These are phyloP conservation scores for Phialocephala subalpina DNA, from an alignment of 2,329 filamentous ascomycete genomes.

Conservation along the genomic window DNA sequence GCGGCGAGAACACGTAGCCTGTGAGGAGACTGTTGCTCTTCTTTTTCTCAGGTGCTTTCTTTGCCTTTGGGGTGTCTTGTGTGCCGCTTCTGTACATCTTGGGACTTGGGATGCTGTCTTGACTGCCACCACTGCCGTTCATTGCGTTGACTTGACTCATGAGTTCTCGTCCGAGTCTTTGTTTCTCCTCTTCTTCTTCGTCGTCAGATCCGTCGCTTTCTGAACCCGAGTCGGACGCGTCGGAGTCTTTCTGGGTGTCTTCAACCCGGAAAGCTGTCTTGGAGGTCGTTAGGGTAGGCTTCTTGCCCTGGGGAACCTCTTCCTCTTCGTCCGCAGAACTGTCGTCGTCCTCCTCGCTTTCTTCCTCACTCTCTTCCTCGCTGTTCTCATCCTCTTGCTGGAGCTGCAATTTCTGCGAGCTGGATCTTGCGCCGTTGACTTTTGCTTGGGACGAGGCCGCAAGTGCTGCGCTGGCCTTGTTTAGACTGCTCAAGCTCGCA, in stretches of 20 bases:
- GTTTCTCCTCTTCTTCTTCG: constrained; percentile 10
- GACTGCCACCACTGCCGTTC: constrained; percentile 11
- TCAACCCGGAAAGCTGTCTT: constrained; percentile 2
- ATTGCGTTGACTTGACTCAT: constrained; percentile 19
- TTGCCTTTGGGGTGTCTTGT: constrained; percentile 14
- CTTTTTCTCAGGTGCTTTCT: constrained; percentile 21
- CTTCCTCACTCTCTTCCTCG: constrained; percentile 22
- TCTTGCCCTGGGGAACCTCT: constrained; percentile 5
- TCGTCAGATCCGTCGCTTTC: constrained; percentile 13
- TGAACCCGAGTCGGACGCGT: constrained; percentile 20
- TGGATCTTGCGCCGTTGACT: constrained; percentile 12
- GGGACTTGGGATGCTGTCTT: constrained; percentile 16
- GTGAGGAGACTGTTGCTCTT: constrained; percentile 26
- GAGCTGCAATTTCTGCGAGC: constrained; percentile 17
- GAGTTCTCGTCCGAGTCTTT: constrained; percentile 14
- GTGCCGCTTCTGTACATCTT: constrained; percentile 18
- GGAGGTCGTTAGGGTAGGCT: background rate
- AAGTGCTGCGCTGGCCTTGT: constrained; percentile 24
- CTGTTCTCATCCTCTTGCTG: constrained; percentile 22
- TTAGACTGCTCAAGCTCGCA: constrained; percentile 34
- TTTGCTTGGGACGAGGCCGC: constrained; percentile 16
- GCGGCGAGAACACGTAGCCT: constrained; percentile 24
- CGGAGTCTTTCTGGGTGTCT: background rate
- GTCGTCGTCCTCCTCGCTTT: constrained; percentile 27
- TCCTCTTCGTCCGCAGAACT: constrained; percentile 28